Conservation (phyloP, 345 rosid species). For the Citrus trifoliata region DNA sequence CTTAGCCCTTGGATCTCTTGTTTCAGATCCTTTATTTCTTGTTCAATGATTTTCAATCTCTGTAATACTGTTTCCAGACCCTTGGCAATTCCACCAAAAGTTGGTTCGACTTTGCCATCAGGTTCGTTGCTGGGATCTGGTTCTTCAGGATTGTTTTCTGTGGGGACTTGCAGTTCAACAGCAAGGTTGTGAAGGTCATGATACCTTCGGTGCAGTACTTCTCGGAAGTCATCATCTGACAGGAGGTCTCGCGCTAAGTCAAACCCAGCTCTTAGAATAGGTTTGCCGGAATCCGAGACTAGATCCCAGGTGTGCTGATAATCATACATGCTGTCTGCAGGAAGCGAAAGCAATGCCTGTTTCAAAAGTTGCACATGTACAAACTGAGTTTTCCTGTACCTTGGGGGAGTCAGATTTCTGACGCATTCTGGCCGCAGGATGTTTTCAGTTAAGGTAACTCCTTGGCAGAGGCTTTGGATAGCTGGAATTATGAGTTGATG, state of each 20-base stretch:
- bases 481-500: conserved; percentile 80
- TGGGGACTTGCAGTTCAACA: conserved; percentile 74
- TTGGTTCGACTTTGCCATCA: conserved; percentile 61
- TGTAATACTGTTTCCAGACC: conserved; percentile 86
- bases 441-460: conserved; percentile 74
- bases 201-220: conserved; percentile 82
- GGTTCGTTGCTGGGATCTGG: conserved; percentile 34
- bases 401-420: conserved; percentile 63
- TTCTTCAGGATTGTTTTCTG: conserved; percentile 45
- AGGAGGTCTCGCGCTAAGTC: conserved; percentile 87
- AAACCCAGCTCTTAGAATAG: conserved; percentile 60
- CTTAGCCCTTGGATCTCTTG: conserved; percentile 95
- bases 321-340: conserved; percentile 89
- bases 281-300: conserved; percentile 64
- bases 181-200: conserved; percentile 84
- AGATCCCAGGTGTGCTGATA: conserved; percentile 92
- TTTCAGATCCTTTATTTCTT: conserved; percentile 90
- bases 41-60: conserved; percentile 87
- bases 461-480: conserved; percentile 76
- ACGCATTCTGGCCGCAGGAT: conserved; percentile 85
- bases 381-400: conserved; percentile 68
- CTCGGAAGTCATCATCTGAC: conserved; percentile 91
- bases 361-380: conserved; percentile 66
- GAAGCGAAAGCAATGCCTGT: conserved; percentile 79
- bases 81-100: conserved; percentile 85